Percentiles rank a stretch among this genome's conserved stretches.
These are phyloP conservation scores for Triticum urartu DNA, from an alignment of 176 grass and related monocot genomes.

Conservation along the genomic window DNA sequence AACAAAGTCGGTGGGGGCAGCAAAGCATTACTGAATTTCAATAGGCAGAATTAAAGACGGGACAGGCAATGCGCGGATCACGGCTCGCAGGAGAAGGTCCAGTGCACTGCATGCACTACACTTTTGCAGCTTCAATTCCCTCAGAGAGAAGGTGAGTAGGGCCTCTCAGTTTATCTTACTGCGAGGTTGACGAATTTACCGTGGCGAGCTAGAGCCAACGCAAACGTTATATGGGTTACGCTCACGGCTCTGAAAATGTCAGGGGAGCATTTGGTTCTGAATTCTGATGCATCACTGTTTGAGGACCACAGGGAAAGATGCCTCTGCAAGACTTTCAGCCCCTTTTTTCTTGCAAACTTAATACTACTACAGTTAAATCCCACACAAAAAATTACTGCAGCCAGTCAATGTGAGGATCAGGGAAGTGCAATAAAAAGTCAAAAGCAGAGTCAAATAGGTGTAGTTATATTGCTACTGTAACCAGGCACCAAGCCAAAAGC, in stretches of 20 bases:
- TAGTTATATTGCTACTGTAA: not conserved
- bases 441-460: not conserved
- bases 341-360: not conserved
- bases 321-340: not conserved
- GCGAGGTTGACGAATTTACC: no score
- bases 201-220: not conserved
- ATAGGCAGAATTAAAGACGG: conserved; percentile 10
- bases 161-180: not conserved
- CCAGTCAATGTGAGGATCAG: not conserved
- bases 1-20: conserved; percentile 8
- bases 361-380: not conserved
- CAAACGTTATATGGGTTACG: not conserved
- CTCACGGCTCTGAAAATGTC: conserved; percentile 15
- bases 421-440: not conserved
- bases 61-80: conserved; percentile 8
- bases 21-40: conserved; percentile 16
- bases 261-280: conserved; percentile 16
- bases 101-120: not conserved
- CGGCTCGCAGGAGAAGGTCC: not conserved
- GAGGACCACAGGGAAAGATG: conserved; percentile 26
- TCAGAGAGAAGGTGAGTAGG: not conserved
- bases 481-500: not conserved
- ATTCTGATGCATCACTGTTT: conserved; percentile 9
- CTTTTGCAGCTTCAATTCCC: conserved; percentile 6
- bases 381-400: not conserved